Evolutionary conservation across 306 rosid genomes (phyloP), one percentile per base, ranked within the genome.

Genomic region (Prunus persica): DNA sequence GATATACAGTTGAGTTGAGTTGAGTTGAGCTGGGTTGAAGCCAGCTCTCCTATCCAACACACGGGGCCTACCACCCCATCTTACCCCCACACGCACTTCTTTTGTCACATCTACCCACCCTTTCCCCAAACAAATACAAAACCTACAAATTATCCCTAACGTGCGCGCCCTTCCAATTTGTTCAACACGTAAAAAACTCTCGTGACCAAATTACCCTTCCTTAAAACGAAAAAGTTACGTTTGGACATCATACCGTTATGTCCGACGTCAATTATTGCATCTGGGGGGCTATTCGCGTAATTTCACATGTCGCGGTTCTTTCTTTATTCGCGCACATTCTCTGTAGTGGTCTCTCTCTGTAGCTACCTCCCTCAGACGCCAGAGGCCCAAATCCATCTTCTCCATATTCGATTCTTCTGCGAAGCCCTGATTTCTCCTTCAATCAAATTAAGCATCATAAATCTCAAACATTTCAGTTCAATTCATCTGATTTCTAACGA

Each of bases 101-200:
- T 38, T 60, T 6, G 65, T 18, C 6, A 24, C 6, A 2, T 6
- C 38, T 13, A 25, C 65, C 65, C 65, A 38, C 22, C 56, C 15
- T 68, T 27, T 2, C 19, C 78, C 78, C 80, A 78, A 50, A 38
- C 30, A 28, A 28, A 28, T 28, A 56, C 28, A 38, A 49, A 16
- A 27, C 58, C 25, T 25, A 28, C 2, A 28, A 4, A 19, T 24
- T 24, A 82, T 82, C 84, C 84, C 32, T 58, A 73, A 57, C 86
- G 86, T 78, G 83, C 62, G 82, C 81, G 19, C 67, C 34, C 64
- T 71, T 41, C 72, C 65, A 69, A 71, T 76, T 25, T 63, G 55
- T 54, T 27, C 46, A 41, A 12, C 64, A 15, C 51, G 34, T 24
- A 25, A 25, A 60, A 43, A 6, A 14, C 2, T 2, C 0, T 19